phyloP scores from a whole-genome alignment of 2,329 filamentous ascomycete genomes.

The Pseudofabraea citricarpa region DNA sequence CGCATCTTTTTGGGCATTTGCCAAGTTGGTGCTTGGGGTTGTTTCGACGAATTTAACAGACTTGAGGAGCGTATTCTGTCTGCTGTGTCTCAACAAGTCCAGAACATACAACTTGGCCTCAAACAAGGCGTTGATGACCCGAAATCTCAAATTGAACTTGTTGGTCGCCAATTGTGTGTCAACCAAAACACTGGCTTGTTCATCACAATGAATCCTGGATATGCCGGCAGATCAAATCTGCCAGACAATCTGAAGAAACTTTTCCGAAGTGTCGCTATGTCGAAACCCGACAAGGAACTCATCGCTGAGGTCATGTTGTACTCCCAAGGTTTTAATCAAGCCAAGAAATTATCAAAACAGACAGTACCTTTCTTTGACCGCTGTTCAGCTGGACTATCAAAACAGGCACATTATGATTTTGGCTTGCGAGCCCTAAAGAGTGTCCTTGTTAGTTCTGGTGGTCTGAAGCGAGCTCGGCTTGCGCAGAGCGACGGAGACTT shows the following conservation, averaged over 20 bases:
- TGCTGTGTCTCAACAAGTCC: slow-evolving; percentile 97
- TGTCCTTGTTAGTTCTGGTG: slow-evolving; percentile 95
- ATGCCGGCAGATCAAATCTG: slow-evolving; percentile 94
- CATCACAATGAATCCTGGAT: slow-evolving; percentile 99
- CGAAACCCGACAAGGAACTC: slow-evolving; percentile 97
- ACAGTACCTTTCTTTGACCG: slow-evolving; percentile 98
- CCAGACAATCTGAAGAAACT: slow-evolving; percentile 99
- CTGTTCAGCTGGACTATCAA: slow-evolving; percentile 75
- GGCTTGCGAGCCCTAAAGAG: slow-evolving; percentile 96
- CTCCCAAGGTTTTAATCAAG: slow-evolving; percentile 97
- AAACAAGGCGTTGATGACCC: slow-evolving; percentile 79
- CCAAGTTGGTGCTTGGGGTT: slow-evolving; percentile 98
- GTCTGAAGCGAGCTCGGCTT: slow-evolving; percentile 82
- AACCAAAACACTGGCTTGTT: slow-evolving; percentile 96
- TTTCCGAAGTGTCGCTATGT: slow-evolving; percentile 99
- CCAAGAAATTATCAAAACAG: slow-evolving; percentile 88
- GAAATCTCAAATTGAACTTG: slow-evolving; percentile 86
- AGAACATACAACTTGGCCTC: slow-evolving; percentile 96
- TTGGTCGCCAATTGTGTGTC: slow-evolving; percentile 84
- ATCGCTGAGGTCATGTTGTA: slow-evolving; percentile 99
- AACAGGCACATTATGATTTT: slow-evolving; percentile 99
- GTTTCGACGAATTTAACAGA: slow-evolving; percentile 99
- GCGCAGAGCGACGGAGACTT: slow-evolving; percentile 49
- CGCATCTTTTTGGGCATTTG: slow-evolving; percentile 99
- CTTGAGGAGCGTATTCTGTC: slow-evolving; percentile 96